Percentiles rank a stretch among this genome's conserved stretches.
phyloP scores from a whole-genome alignment of 345 rosid genomes.

The Acer campestre region DNA sequence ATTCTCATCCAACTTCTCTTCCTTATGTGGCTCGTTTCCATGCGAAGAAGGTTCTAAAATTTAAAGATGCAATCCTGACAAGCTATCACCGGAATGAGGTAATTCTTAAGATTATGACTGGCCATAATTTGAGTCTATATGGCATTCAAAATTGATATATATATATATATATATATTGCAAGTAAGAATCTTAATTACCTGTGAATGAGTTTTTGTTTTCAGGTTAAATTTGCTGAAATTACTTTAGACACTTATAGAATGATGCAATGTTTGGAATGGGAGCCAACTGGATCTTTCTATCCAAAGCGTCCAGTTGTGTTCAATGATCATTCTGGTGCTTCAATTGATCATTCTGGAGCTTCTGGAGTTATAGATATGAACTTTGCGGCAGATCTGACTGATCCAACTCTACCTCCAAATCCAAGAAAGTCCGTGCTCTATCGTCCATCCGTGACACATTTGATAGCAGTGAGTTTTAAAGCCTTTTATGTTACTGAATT shows the following conservation, averaged over 20 bases:
- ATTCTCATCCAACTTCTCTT: conserved; percentile 73
- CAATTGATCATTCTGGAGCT: conserved; percentile 69
- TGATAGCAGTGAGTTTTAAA: conserved; percentile 75
- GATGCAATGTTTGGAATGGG: conserved; percentile 99
- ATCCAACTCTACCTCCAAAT: conserved; percentile 75
- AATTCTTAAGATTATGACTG: conserved; percentile 8
- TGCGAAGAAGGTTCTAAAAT: conserved; percentile 78
- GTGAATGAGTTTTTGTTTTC: conserved; percentile 27
- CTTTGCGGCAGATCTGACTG: conserved; percentile 71
- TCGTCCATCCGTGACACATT: conserved; percentile 85
- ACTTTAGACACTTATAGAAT: conserved; percentile 86
- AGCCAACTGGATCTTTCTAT: conserved; percentile 77
- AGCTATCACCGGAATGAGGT: conserved; percentile 94
- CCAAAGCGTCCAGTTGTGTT: conserved; percentile 57
- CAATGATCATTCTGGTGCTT: conserved; percentile 69
- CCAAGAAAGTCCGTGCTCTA: conserved; percentile 91
- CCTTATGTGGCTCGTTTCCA: conserved; percentile 79
- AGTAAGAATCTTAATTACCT: conserved; percentile 6
- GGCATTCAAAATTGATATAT: conserved; percentile 7
- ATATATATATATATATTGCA: neutral
- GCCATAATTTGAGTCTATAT: conserved; percentile 6
- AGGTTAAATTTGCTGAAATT: conserved; percentile 96
- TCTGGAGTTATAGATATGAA: conserved; percentile 85
- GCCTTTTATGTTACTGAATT: conserved; percentile 16
- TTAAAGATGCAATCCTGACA: conserved; percentile 78